Base-by-base conservation (phyloP, 2,329 filamentous ascomycete species). In the Epichloe scottii region DNA sequence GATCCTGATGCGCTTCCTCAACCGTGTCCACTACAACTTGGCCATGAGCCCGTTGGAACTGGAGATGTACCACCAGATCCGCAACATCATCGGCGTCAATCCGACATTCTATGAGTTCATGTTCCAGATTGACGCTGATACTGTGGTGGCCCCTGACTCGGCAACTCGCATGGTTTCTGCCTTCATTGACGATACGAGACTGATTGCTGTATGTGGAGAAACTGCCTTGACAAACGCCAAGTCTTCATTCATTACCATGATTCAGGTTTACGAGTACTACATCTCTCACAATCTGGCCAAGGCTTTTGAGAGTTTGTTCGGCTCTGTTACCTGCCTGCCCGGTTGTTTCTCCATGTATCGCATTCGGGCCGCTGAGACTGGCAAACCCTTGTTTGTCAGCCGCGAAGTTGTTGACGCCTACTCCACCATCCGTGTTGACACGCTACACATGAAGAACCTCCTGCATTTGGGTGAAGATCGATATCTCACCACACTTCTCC, bases 291-390 rank as follows among this genome's bases (percentile, higher is more conserved):
- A 97, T 66, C 71, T 98, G 59, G 84, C 87, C 59, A 97, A 98
- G 72, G 93, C 91, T 12, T 98, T 98, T 66, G 91, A 97, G 70
- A 93, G 87, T 71, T 77, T 98, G 61, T 98, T 98, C 64, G 93
- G 91, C 52, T 95, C 88, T 58, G 91, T 98, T 59, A 98, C 93
- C 48, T 98, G 93, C 78, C 76, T 98, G 64, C 93, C 93, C 23
- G 93, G 93, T 74, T 98, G 93, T 79, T 98, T 97, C 79, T 89
- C 86, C 61, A 98, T 98, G 93, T 98, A 96, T 71, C 86, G 93
- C 60, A 89, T 98, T 63, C 88, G 93, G 56, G 89, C 93, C 33
- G 87, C 90, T 6, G 93, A 97, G 68, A 89, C 84, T 15, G 91
- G 90, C 61, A 97, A 97, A 71, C 93, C 93, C 12, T 78, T 98